These are phyloP conservation scores for Penstemon eatonii DNA, from an alignment of 257 asterid species.

Conservation along the genomic window DNA sequence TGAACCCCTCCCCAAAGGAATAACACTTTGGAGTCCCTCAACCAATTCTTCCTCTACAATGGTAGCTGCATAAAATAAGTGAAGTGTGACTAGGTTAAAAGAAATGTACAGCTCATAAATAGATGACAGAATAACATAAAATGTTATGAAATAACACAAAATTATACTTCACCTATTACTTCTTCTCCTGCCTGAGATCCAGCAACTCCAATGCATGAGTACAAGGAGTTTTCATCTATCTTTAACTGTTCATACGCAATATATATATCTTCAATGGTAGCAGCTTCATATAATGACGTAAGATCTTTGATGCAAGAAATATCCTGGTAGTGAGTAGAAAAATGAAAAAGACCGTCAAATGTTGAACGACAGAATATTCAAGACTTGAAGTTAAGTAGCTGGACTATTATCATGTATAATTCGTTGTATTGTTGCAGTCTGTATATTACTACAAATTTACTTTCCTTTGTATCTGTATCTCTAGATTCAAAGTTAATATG, in stretches of 20 bases:
- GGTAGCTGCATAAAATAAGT: constrained; percentile 42
- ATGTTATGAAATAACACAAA: constrained; percentile 1
- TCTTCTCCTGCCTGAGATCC: constrained; percentile 87
- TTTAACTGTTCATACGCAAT: constrained; percentile 82
- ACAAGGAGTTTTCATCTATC: constrained; percentile 80
- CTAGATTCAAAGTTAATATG: neutral
- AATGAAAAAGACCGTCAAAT: constrained; percentile 5
- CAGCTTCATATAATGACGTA: constrained; percentile 70
- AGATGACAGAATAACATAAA: neutral
- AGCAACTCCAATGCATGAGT: constrained; percentile 91
- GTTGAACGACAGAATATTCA: constrained; percentile 9
- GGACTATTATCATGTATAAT: neutral
- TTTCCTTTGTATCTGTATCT: neutral
- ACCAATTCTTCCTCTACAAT: constrained; percentile 52
- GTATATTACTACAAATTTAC: neutral
- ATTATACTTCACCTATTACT: constrained; percentile 49
- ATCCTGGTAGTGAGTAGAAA: constrained; percentile 52
- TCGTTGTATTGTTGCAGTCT: neutral
- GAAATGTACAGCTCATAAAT: neutral
- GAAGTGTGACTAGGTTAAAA: constrained; percentile 10
- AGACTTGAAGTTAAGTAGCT: constrained; percentile 16
- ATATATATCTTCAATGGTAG: constrained; percentile 78
- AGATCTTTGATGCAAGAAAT: constrained; percentile 93
- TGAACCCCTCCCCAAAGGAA: constrained; percentile 94
- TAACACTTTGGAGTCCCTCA: constrained; percentile 59